phyloP scores from a whole-genome alignment of 2,329 filamentous ascomycete species.

The Scedosporium minutisporum region DNA sequence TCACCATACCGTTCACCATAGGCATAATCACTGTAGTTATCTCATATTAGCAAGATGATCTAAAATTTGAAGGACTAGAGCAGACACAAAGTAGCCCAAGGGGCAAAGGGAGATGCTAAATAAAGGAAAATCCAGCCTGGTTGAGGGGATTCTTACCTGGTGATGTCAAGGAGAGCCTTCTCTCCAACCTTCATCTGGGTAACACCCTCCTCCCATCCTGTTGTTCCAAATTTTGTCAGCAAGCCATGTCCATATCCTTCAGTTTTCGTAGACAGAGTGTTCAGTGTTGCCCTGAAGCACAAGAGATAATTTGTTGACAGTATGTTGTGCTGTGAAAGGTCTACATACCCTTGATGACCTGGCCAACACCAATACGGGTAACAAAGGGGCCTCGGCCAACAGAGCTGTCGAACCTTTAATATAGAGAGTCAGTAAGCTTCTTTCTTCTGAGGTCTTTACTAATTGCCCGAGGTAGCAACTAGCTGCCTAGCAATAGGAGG shows the following conservation, averaged over 20 bases:
- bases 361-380: conserved; percentile 68
- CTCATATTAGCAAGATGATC: neutral
- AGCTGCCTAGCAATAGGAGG: no score
- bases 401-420: conserved; percentile 79
- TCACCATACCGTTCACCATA: conserved; percentile 50
- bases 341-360: conserved; percentile 71
- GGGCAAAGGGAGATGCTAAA: no score
- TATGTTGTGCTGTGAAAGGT: no score
- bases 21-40: conserved; percentile 44
- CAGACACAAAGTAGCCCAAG: no score
- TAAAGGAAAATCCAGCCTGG: neutral
- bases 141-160: conserved; percentile 42
- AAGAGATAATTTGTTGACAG: no score
- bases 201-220: conserved; percentile 82
- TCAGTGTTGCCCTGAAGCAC: neutral
- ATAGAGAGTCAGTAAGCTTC: neutral
- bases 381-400: conserved; percentile 67
- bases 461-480: no score
- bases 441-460: no score
- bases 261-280: neutral
- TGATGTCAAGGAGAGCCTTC: conserved; percentile 77
- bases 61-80: no score
- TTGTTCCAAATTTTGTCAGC: conserved; percentile 1
- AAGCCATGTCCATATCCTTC: neutral
- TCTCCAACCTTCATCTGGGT: conserved; percentile 80